These are phyloP conservation scores for Brassica carinata DNA, from an alignment of 345 rosid species.

Conservation along the genomic window DNA sequence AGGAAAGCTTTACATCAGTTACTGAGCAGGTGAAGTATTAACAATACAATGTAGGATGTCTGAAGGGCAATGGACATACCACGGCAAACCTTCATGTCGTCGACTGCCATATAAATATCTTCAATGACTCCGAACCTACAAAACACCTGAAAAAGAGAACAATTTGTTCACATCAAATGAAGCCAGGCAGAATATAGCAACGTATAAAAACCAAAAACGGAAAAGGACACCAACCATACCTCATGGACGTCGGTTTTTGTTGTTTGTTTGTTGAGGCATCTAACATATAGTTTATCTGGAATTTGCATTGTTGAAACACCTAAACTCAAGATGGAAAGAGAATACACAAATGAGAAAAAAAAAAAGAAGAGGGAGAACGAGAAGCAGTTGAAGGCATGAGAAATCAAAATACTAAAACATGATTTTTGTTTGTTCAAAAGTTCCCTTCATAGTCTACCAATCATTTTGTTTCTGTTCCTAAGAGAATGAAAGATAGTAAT, in stretches of 20 bases:
- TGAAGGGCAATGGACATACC: constrained; percentile 48
- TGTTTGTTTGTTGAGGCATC: constrained; percentile 68
- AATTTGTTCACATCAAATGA: neutral
- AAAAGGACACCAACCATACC: constrained; percentile 45
- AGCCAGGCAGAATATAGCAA: constrained; percentile 15
- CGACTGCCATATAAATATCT: constrained; percentile 71
- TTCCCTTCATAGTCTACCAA: constrained; percentile 4
- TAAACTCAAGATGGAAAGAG: constrained; percentile 13
- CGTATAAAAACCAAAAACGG: constrained; percentile 11
- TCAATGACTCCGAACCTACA: constrained; percentile 66
- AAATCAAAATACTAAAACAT: constrained; percentile 1
- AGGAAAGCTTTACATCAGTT: constrained; percentile 5
- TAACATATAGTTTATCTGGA: constrained; percentile 73
- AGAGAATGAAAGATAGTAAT: neutral
- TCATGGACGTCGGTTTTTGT: constrained; percentile 68
- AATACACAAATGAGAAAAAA: constrained; percentile 13
- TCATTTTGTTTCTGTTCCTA: neutral
- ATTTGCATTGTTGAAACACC: constrained; percentile 41
- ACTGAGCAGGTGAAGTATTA: neutral
- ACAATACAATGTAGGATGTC: neutral
- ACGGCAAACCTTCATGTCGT: constrained; percentile 66
- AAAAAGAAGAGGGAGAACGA: neutral
- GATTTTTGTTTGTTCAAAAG: neutral
- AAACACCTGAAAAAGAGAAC: constrained; percentile 61
- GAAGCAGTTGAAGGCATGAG: constrained; percentile 10